These are phyloP conservation scores for Lepiota brunneoincarnata DNA, from an alignment of 768 basidiomycete genomes.

Conservation along the genomic window DNA sequence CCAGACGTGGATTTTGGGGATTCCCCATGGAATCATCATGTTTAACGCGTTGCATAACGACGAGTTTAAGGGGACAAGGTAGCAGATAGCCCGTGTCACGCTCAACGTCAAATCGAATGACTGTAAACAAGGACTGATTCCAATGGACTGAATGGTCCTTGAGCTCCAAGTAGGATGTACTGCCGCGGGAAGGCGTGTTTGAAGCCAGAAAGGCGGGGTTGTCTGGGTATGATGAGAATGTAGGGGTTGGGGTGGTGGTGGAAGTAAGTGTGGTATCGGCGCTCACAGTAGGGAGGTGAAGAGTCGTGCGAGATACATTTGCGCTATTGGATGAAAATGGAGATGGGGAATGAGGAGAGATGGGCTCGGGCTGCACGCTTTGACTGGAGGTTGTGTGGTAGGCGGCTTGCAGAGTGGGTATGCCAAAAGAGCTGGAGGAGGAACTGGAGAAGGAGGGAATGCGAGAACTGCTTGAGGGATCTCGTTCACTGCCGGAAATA, in stretches of 20 bases:
- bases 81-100: conserved; percentile 49
- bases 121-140: conserved; percentile 54
- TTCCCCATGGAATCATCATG: conserved; percentile 49
- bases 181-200: conserved; percentile 48
- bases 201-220: conserved; percentile 1
- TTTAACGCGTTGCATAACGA: conserved; percentile 61
- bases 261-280: not conserved
- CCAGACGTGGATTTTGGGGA: conserved; percentile 59
- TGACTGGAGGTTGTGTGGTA: not conserved
- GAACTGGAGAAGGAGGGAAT: conserved; percentile 16
- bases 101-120: conserved; percentile 59
- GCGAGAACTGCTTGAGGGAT: not conserved
- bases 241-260: not conserved
- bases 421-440: conserved; percentile 8
- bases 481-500: conserved; percentile 10
- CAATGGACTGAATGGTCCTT: conserved; percentile 65
- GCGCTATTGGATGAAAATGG: conserved; percentile 15
- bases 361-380: conserved; percentile 5
- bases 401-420: not conserved
- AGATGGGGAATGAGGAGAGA: conserved; percentile 9
- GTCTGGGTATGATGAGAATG: not conserved
- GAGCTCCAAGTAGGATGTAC: conserved; percentile 57
- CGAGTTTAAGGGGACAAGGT: conserved; percentile 63
- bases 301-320: conserved; percentile 1
- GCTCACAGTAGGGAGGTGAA: conserved; percentile 14